A percentile compares a stretch with the other conserved stretches of the same genome.
These are phyloP conservation scores for Priceomyces carsonii DNA, from an alignment of 805 yeast genomes.

Conservation along the genomic window DNA sequence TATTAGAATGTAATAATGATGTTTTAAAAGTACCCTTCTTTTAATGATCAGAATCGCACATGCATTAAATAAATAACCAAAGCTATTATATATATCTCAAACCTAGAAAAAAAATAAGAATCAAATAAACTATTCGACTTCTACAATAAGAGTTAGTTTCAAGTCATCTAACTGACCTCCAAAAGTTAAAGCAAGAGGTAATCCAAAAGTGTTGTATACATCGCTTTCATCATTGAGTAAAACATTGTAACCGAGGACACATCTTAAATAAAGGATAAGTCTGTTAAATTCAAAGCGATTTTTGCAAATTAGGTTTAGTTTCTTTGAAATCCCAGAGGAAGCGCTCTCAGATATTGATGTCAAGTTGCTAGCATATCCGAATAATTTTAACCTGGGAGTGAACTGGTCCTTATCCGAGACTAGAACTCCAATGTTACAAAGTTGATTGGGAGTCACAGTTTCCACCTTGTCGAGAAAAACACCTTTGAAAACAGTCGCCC, in stretches of 20 bases:
- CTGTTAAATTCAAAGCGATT: conserved; percentile 4
- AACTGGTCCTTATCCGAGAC: conserved; percentile 1
- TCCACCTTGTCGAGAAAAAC: not conserved
- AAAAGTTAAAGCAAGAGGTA: conserved; percentile 3
- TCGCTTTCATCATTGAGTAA: conserved; percentile 1
- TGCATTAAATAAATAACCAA: no score
- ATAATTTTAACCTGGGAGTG: not conserved
- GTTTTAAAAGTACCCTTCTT: no score
- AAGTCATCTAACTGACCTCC: not conserved
- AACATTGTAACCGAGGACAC: not conserved
- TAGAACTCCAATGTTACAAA: conserved; percentile 1
- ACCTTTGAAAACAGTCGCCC: conserved; percentile 3
- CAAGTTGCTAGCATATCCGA: not conserved
- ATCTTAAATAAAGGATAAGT: not conserved
- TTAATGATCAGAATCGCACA: no score
- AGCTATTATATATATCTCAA: no score
- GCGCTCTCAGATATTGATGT: not conserved
- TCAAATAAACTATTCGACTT: no score
- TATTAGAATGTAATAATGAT: no score
- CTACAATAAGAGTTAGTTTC: conserved; percentile 2
- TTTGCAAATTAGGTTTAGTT: not conserved
- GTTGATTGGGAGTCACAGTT: not conserved
- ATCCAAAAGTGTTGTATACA: conserved; percentile 1
- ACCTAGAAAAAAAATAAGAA: no score
- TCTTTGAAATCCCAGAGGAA: not conserved